phyloP scores from a whole-genome alignment of 331 rosid species.

The Rhamnella rubrinervis region DNA sequence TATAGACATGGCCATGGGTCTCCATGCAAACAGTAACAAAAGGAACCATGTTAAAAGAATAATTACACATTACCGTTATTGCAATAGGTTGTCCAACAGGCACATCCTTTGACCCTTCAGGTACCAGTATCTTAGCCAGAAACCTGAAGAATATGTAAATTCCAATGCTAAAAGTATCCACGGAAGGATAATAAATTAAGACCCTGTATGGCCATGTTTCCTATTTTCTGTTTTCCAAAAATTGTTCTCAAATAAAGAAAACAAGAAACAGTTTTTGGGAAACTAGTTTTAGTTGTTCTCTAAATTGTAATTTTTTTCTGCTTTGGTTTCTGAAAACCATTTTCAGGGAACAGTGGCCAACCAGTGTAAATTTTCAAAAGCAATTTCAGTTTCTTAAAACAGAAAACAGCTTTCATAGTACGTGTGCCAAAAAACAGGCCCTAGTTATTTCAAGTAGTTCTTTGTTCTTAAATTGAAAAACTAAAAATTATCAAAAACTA shows the following conservation, averaged over 20 bases:
- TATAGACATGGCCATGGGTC: neutral
- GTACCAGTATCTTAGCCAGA: slow-evolving; percentile 89
- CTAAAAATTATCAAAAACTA: slow-evolving; percentile 1
- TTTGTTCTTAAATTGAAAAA: slow-evolving; percentile 8
- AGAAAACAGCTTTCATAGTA: too few relatives aligned
- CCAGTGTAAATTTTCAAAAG: too few relatives aligned
- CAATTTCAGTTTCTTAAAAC: too few relatives aligned
- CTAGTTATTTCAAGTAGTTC: neutral
- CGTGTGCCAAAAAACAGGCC: too few relatives aligned
- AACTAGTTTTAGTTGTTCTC: too few relatives aligned
- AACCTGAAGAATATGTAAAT: slow-evolving; percentile 49
- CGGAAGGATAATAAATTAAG: slow-evolving; percentile 13
- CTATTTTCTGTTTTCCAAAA: too few relatives aligned
- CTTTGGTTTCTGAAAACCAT: too few relatives aligned
- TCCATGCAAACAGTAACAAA: slow-evolving; percentile 5
- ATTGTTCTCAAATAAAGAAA: too few relatives aligned
- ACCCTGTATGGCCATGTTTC: too few relatives aligned
- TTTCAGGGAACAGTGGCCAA: too few relatives aligned
- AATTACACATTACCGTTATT: slow-evolving; percentile 56
- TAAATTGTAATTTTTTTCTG: too few relatives aligned
- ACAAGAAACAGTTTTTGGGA: too few relatives aligned
- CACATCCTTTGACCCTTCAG: slow-evolving; percentile 92
- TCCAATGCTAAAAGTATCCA: slow-evolving; percentile 16
- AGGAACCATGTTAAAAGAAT: slow-evolving; percentile 19
- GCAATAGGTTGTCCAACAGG: slow-evolving; percentile 97